phyloP scores from a whole-genome alignment of 108 stramenopile species.

The Cyclostephanos tholiformis region DNA sequence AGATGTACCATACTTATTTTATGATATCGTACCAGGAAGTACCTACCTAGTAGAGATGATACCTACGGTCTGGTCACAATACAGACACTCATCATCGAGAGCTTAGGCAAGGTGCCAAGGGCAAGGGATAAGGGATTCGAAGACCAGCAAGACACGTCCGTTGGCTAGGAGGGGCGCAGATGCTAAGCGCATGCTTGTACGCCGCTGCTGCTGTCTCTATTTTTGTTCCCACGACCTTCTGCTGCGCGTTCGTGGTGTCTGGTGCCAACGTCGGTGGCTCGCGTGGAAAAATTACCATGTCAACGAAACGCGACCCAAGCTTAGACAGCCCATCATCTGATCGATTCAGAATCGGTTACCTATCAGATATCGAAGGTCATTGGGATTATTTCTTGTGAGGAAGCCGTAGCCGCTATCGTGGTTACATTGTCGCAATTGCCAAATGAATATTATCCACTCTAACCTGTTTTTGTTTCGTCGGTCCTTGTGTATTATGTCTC shows the following conservation, averaged over 20 bases:
- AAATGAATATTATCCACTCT: not conserved
- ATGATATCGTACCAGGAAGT: no score
- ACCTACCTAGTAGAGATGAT: no score
- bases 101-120: no score
- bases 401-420: not conserved
- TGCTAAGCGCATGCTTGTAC: not conserved
- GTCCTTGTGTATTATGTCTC: not conserved
- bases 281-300: conserved; percentile 1
- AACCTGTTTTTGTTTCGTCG: not conserved
- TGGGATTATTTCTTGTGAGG: conserved; percentile 53
- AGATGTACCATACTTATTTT: no score
- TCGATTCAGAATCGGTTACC: conserved; percentile 53
- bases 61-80: no score
- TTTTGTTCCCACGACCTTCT: not conserved
- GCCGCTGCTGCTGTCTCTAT: not conserved
- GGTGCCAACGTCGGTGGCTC: conserved; percentile 4
- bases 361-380: conserved; percentile 64
- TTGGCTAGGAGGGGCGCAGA: no score
- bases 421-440: not conserved
- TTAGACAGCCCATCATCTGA: not conserved
- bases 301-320: not conserved
- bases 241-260: not conserved
- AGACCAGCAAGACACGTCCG: no score
- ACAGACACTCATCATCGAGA: no score
- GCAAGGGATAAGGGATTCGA: no score